Conservation (phyloP, 1,139 yeast species). For the Sugiyamaella novakii region DNA sequence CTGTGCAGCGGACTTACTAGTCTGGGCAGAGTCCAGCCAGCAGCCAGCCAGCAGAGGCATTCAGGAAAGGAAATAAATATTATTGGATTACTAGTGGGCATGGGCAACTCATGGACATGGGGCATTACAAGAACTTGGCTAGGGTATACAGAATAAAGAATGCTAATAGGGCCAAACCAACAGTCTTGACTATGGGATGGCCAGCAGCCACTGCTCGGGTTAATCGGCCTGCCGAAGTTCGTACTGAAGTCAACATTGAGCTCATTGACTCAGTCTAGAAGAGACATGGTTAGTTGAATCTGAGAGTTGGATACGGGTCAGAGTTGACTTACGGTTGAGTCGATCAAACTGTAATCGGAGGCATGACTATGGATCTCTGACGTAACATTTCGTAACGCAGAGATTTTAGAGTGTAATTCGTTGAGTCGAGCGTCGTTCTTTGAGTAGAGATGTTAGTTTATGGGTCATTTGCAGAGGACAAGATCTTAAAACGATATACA, state of each 20-base stretch:
- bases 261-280: conserved; percentile 52
- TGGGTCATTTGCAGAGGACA: no score
- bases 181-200: conserved; percentile 59
- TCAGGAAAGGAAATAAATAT: conserved; percentile 7
- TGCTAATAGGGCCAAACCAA: conserved; percentile 56
- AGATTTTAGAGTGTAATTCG: conserved; percentile 60
- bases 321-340: conserved; percentile 43
- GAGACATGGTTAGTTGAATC: not conserved
- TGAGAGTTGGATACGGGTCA: no score
- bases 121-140: conserved; percentile 51
- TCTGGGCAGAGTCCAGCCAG: no score
- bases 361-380: conserved; percentile 66
- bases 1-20: no score
- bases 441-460: not conserved
- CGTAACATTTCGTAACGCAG: conserved; percentile 62
- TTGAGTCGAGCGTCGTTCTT: conserved; percentile 63
- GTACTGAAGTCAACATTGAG: conserved; percentile 59
- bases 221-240: conserved; percentile 66
- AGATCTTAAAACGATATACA: no score
- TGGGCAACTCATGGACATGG: no score
- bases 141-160: conserved; percentile 72
- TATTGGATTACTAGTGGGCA: not conserved
- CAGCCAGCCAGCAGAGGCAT: no score
- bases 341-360: conserved; percentile 58
- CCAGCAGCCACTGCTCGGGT: conserved; percentile 61